Evolutionary conservation across 768 basidiomycete species (phyloP).

Genomic region (Russula earlei): DNA sequence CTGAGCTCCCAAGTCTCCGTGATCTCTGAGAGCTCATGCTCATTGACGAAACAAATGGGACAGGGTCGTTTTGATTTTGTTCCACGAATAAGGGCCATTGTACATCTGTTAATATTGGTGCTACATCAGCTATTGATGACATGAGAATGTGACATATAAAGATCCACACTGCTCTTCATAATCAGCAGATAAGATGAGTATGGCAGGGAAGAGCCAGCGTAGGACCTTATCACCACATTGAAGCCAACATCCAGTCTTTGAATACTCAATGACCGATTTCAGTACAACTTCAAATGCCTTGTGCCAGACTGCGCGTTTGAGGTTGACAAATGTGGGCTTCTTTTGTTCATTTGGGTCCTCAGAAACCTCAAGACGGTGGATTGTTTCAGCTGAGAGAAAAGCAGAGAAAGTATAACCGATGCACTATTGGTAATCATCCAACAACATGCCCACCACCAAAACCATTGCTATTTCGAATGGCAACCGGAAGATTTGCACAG

Average conservation of each 20-base stretch:
- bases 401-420: background rate
- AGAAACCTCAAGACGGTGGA: background rate
- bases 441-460: conserved; percentile 20
- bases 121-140: background rate
- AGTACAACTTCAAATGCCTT: no score
- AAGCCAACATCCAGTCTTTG: no score
- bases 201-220: no score
- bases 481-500: no score
- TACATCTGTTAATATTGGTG: no score
- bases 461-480: background rate
- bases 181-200: no score
- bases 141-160: background rate
- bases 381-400: background rate
- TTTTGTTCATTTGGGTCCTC: background rate
- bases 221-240: no score
- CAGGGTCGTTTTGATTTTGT: background rate
- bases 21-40: background rate
- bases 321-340: no score
- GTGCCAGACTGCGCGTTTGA: no score
- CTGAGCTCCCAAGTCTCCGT: no score
- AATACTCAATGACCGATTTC: no score
- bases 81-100: no score
- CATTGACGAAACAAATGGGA: background rate
- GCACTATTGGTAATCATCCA: conserved; percentile 24
- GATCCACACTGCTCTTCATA: conserved; percentile 25